A percentile compares a stretch with the other conserved stretches of the same genome.
Evolutionary conservation across 768 basidiomycete genomes (phyloP).

Genomic region (Leccinum boreale): DNA sequence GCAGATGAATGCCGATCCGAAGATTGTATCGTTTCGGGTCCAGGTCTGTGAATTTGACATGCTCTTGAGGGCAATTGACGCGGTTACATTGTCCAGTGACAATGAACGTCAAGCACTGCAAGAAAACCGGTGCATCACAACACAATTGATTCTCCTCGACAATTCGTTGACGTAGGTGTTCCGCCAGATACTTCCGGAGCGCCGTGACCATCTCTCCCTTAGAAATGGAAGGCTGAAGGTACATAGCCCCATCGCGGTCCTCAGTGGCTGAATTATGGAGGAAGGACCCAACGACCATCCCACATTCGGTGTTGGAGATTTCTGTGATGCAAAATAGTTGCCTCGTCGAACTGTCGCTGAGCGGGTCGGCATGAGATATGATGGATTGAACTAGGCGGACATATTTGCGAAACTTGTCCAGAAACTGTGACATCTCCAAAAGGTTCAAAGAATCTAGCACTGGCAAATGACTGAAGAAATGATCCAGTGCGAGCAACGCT

Average conservation of each 20-base stretch:
- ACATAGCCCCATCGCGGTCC: background rate
- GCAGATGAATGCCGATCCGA: constrained; percentile 43
- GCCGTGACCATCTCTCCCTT: constrained; percentile 18
- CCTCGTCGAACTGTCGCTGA: constrained; percentile 17
- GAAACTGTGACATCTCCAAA: constrained; percentile 15
- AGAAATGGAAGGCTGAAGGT: constrained; percentile 2
- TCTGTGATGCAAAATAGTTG: constrained; percentile 25
- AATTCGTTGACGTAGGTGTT: constrained; percentile 29
- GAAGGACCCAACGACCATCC: constrained; percentile 5
- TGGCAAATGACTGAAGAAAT: constrained; percentile 6
- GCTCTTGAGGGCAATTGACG: constrained; percentile 35
- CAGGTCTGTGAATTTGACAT: constrained; percentile 27
- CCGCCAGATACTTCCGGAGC: constrained; percentile 25
- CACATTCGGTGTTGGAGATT: constrained; percentile 8
- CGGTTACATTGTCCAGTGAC: constrained; percentile 33
- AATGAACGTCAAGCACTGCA: constrained; percentile 38
- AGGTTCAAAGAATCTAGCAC: constrained; percentile 19
- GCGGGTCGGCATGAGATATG: constrained; percentile 6
- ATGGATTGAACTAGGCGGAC: constrained; percentile 2
- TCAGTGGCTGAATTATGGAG: background rate
- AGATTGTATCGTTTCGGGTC: constrained; percentile 37
- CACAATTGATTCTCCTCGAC: constrained; percentile 34
- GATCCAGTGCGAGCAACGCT: constrained; percentile 10
- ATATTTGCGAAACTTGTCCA: constrained; percentile 6
- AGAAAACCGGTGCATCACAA: constrained; percentile 29